These are phyloP conservation scores for Acanthamoeba sp. DNA, from an alignment of 208 protist species.

Conservation along the genomic window DNA sequence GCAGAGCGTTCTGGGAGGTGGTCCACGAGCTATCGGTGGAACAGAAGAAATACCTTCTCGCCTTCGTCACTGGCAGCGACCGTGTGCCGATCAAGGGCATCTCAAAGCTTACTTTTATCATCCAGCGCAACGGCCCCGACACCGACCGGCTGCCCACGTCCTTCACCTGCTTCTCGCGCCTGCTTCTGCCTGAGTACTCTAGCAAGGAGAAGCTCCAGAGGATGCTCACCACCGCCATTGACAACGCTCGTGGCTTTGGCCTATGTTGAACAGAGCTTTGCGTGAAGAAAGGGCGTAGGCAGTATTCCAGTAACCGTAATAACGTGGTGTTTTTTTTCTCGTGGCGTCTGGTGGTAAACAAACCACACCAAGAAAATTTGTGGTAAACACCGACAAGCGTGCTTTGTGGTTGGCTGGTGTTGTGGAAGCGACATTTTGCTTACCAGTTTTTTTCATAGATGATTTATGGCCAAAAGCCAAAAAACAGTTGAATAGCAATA, in stretches of 20 bases:
- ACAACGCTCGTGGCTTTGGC: constrained; percentile 89
- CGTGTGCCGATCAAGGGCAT: constrained; percentile 85
- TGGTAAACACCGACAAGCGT: no score
- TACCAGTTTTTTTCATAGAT: no score
- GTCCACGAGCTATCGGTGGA: constrained; percentile 81
- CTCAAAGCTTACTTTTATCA: constrained; percentile 83
- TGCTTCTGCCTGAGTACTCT: constrained; percentile 92
- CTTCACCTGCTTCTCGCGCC: constrained; percentile 94
- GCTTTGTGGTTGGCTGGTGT: no score
- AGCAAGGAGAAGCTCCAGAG: constrained; percentile 88
- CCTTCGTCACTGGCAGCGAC: constrained; percentile 88
- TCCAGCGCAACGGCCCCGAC: constrained; percentile 61
- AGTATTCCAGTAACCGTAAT: no score
- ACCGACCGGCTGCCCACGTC: constrained; percentile 88
- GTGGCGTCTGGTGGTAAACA: no score
- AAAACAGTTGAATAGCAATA: no score
- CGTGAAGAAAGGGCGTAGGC: no score
- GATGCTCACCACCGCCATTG: constrained; percentile 86
- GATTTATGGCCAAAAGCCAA: no score
- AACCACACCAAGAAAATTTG: no score
- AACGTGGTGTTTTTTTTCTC: no score
- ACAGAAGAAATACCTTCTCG: constrained; percentile 85
- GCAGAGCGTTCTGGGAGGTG: constrained; percentile 82
- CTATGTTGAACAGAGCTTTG: no score
- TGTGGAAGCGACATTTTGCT: no score